Conservation (phyloP, 163 green algal genomes). For the Chlorella variabilis region DNA sequence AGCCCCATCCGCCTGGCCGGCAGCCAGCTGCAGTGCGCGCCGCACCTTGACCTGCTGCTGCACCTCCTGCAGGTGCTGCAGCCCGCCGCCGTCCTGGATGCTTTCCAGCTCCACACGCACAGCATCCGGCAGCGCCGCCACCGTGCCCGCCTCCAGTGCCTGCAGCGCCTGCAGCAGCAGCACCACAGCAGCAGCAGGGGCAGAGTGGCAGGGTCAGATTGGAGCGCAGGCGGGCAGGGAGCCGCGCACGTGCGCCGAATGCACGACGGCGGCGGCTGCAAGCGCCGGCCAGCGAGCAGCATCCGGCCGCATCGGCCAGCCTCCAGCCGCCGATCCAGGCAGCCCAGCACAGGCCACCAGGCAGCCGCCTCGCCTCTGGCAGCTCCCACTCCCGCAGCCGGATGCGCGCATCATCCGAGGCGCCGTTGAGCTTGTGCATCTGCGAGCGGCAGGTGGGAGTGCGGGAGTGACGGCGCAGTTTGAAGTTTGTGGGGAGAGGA, state of each 20-base stretch:
- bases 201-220: too few relatives aligned
- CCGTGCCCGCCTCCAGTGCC: slow-evolving; percentile 54
- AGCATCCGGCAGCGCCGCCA: slow-evolving; percentile 70
- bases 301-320: too few relatives aligned
- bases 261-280: too few relatives aligned
- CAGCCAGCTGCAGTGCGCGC: too few relatives aligned
- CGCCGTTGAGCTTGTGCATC: slow-evolving; percentile 72
- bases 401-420: slow-evolving; percentile 85
- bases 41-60: slow-evolving; percentile 55
- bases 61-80: slow-evolving; percentile 72
- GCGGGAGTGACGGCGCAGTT: neutral
- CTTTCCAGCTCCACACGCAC: slow-evolving; percentile 78
- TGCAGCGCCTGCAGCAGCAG: slow-evolving; percentile 48
- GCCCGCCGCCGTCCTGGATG: slow-evolving; percentile 74
- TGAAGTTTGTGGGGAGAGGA: neutral
- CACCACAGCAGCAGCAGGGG: too few relatives aligned
- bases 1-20: too few relatives aligned
- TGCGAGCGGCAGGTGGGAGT: neutral
- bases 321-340: too few relatives aligned
- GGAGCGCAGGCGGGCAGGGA: too few relatives aligned
- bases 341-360: too few relatives aligned
- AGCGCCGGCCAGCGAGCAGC: too few relatives aligned
- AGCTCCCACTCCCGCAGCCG: slow-evolving; percentile 76
- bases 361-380: slow-evolving; percentile 62
- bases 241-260: too few relatives aligned